Conservation (phyloP, 2,329 filamentous ascomycete genomes). For the Pseudocercospora fijiensis region DNA sequence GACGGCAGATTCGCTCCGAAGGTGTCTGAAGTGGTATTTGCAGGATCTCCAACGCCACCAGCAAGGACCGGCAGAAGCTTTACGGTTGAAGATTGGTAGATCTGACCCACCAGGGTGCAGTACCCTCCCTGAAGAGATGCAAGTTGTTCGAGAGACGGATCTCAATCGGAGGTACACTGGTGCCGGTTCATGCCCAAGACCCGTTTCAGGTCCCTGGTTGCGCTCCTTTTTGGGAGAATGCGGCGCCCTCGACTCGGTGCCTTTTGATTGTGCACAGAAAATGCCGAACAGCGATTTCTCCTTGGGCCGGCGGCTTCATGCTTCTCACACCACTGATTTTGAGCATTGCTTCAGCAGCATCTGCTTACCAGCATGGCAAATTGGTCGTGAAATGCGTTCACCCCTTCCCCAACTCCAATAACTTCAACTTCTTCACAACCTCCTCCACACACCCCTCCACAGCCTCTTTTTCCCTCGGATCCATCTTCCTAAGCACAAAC, state of each 20-base stretch:
- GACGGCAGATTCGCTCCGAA: not conserved
- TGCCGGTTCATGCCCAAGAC: not conserved
- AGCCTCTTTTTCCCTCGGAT: constrained; percentile 47
- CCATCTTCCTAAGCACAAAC: constrained; percentile 75
- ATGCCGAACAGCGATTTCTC: too few species aligned
- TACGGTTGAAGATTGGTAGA: not conserved
- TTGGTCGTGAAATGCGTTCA: too few species aligned
- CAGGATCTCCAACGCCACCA: too few species aligned
- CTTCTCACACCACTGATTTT: too few species aligned
- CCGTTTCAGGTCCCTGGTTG: not conserved
- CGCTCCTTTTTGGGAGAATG: too few species aligned
- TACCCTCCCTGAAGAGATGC: not conserved
- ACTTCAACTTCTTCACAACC: constrained; percentile 41
- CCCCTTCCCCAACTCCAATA: constrained; percentile 27
- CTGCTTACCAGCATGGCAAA: too few species aligned
- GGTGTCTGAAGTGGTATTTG: not conserved
- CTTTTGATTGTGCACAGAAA: too few species aligned
- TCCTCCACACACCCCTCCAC: constrained; percentile 36
- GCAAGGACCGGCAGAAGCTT: not conserved
- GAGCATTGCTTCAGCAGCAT: too few species aligned
- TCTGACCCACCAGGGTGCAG: not conserved
- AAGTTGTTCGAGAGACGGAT: not conserved
- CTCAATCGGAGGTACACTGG: not conserved
- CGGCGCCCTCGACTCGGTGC: too few species aligned
- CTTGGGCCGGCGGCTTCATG: too few species aligned